Evolutionary conservation across 305 asterid genomes (phyloP), one percentile per base, ranked within the genome.

Genomic region (Solanum aculeatissimum): DNA sequence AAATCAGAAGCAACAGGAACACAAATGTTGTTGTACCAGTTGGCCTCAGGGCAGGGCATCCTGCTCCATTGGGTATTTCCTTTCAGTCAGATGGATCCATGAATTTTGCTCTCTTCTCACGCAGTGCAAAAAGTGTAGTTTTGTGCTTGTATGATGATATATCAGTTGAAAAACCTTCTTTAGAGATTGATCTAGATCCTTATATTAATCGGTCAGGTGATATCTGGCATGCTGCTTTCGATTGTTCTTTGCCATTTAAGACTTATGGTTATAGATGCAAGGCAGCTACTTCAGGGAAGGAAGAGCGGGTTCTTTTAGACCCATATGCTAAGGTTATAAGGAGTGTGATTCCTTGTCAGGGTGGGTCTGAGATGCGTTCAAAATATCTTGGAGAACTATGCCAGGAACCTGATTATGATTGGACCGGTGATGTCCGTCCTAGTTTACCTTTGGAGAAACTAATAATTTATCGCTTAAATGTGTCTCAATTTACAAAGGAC

Each of bases 171-270:
- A 89, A 90, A 40, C 98, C 99, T 87, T 87, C 91, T 86, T 78
- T 95, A 88, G 98, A 96, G 92, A 93, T 96, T 88, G 97, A 96
- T 88, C 93, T 96, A 86, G 99, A 96, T 90, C 95, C 97, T n/a
- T 93, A 94, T 81, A 90, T 94, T 77, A 95, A 96, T 80, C 94
- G 91, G 29, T 74, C 98, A 4, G 98, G 98, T 75, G 89, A 92
- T 87, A 88, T 96, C 85, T 96, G 99, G 98, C 99, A 96, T 90
- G 95, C 92, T 66, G 89, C 88, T 83, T 19, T 95, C 13, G 90
- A 92, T 80, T 70, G 89, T 86, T 83, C 90, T 35, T 42, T 85
- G 87, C 92, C 90, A 69, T 95, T 91, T 86, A 90, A 88, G 85
- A 88, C 89, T 82, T 96, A 95, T 85, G 98, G 98, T 84, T 96